Conservation (phyloP, 345 rosid species). For the Dimocarpus longan region DNA sequence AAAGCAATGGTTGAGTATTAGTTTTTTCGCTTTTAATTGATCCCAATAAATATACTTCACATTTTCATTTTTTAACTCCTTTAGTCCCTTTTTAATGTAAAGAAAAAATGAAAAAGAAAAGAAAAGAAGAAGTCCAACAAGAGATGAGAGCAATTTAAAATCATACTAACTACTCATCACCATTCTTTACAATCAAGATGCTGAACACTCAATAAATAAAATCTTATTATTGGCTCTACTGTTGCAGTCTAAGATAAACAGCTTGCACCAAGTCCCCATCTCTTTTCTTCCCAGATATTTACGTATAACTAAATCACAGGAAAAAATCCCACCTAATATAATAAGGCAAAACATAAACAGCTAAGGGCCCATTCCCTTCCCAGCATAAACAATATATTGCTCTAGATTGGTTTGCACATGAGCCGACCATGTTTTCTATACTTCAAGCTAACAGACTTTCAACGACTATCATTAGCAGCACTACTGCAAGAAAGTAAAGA, state of each 20-base stretch:
- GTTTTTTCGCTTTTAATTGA: neutral
- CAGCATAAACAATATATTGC: neutral
- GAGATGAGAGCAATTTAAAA: neutral
- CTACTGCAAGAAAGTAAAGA: slow-evolving; percentile 1
- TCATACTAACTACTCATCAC: neutral
- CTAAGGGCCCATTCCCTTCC: neutral
- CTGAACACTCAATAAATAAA: neutral
- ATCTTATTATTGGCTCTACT: neutral
- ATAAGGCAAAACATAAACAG: neutral
- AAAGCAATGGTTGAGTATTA: neutral
- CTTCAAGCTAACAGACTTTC: slow-evolving; percentile 2
- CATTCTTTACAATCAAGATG: neutral
- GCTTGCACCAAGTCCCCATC: neutral
- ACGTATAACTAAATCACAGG: neutral
- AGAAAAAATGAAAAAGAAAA: neutral
- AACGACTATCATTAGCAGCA: neutral
- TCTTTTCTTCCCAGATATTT: neutral
- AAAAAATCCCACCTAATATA: neutral
- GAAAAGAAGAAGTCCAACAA: neutral
- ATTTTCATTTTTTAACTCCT: neutral
- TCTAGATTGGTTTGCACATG: neutral
- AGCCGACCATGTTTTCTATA: neutral
- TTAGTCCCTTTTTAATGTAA: neutral
- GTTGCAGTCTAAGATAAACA: neutral
- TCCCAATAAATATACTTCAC: neutral